phyloP scores from a whole-genome alignment of 768 basidiomycete species.

The Amanita inopinata region DNA sequence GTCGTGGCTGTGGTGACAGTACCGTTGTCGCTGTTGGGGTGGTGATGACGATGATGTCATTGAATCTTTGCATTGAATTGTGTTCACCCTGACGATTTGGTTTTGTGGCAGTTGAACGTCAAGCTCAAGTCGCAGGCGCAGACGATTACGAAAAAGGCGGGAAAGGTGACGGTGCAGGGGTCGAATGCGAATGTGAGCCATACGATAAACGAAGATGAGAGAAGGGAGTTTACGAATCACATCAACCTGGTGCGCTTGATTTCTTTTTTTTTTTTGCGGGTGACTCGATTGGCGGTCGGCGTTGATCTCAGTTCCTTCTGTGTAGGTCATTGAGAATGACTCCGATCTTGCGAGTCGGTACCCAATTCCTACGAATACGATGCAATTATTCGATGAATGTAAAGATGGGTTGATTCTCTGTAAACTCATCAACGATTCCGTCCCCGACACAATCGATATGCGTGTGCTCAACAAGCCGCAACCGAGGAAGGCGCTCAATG shows the following conservation, averaged over 20 bases:
- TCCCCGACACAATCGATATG: slow-evolving; percentile 97
- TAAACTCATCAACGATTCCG: slow-evolving; percentile 98
- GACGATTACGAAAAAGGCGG: slow-evolving; percentile 54
- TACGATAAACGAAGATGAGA: slow-evolving; percentile 96
- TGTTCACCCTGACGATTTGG: slow-evolving; percentile 1
- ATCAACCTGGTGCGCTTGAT: slow-evolving; percentile 73
- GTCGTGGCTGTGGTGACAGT: slow-evolving; percentile 13
- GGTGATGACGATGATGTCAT: background rate
- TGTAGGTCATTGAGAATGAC: slow-evolving; percentile 85
- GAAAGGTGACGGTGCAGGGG: slow-evolving; percentile 90
- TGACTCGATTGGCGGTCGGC: slow-evolving; percentile 7
- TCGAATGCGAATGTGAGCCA: slow-evolving; percentile 94
- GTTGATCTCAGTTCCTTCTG: background rate
- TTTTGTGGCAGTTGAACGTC: slow-evolving; percentile 54
- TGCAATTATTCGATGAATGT: slow-evolving; percentile 98
- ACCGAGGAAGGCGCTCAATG: slow-evolving; percentile 77
- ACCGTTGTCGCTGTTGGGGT: too few species aligned
- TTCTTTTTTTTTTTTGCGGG: background rate
- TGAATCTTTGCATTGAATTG: background rate
- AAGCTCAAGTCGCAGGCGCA: slow-evolving; percentile 55
- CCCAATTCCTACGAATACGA: slow-evolving; percentile 91
- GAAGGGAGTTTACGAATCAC: slow-evolving; percentile 94
- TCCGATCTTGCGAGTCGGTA: slow-evolving; percentile 71
- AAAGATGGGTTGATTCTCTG: slow-evolving; percentile 93
- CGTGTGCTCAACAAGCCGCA: slow-evolving; percentile 93